phyloP scores from a whole-genome alignment of 2,329 filamentous ascomycete species.

The Pseudogymnoascus sp. region DNA sequence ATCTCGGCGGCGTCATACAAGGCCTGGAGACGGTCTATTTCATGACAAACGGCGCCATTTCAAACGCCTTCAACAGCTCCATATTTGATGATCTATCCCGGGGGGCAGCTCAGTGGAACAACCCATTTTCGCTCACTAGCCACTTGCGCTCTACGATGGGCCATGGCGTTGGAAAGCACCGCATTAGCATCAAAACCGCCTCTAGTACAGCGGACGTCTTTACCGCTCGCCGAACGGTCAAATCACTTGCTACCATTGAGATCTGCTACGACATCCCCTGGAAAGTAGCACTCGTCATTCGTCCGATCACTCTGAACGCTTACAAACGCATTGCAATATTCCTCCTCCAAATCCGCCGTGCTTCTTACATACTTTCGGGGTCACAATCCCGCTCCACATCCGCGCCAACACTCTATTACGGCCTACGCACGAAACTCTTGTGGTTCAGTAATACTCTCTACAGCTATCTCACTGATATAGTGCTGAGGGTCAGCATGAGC shows the following conservation, averaged over 20 bases:
- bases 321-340: slow-evolving; percentile 70
- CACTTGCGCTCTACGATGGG: slow-evolving; percentile 64
- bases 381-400: slow-evolving; percentile 36
- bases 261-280: slow-evolving; percentile 60
- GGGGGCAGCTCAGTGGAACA: slow-evolving; percentile 57
- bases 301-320: slow-evolving; percentile 49
- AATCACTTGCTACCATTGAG: slow-evolving; percentile 52
- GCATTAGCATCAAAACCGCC: slow-evolving; percentile 50
- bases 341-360: slow-evolving; percentile 67
- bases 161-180: slow-evolving; percentile 46
- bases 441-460: slow-evolving; percentile 72
- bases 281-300: slow-evolving; percentile 64
- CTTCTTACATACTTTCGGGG: slow-evolving; percentile 56
- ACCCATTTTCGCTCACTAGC: slow-evolving; percentile 73
- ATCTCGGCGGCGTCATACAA: slow-evolving; percentile 54
- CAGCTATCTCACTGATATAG: slow-evolving; percentile 65
- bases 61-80: slow-evolving; percentile 55
- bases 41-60: slow-evolving; percentile 61
- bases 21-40: slow-evolving; percentile 67
- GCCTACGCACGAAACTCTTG: slow-evolving; percentile 58
- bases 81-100: slow-evolving; percentile 69
- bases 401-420: slow-evolving; percentile 45
- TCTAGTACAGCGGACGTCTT: slow-evolving; percentile 35
- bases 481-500: slow-evolving; percentile 52
- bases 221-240: slow-evolving; percentile 48